Percentiles rank a stretch among this genome's conserved stretches.
These are phyloP conservation scores for Anacardium occidentale DNA, from an alignment of 345 rosid genomes.

Conservation along the genomic window DNA sequence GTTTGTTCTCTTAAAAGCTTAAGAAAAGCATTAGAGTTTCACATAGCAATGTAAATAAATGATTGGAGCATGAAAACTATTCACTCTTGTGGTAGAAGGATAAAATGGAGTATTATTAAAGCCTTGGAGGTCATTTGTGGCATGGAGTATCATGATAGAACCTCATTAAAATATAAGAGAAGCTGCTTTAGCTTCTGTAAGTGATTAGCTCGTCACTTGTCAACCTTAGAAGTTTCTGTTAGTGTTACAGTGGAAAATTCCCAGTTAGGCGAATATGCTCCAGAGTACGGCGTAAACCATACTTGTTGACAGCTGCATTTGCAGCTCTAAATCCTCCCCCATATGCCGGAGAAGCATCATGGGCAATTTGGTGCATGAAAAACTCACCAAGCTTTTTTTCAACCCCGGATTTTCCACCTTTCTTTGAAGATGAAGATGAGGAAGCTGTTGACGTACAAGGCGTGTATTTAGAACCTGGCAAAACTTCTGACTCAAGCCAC, in stretches of 20 bases:
- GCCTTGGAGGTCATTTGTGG: conserved; percentile 1
- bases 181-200: conserved; percentile 20
- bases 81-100: neutral
- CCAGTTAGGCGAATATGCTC: conserved; percentile 68
- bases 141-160: conserved; percentile 5
- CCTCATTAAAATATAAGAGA: conserved; percentile 32
- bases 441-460: conserved; percentile 60
- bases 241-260: conserved; percentile 58
- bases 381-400: conserved; percentile 86
- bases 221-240: neutral
- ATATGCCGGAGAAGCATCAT: conserved; percentile 84
- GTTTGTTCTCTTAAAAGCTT: neutral
- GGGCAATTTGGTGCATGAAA: conserved; percentile 78
- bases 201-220: conserved; percentile 15
- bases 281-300: conserved; percentile 67
- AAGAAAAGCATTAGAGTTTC: neutral
- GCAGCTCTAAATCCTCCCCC: conserved; percentile 86
- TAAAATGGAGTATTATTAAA: neutral
- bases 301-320: conserved; percentile 72
- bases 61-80: neutral
- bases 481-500: conserved; percentile 98
- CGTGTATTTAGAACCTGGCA: conserved; percentile 47
- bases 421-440: conserved; percentile 55
- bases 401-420: conserved; percentile 62
- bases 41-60: neutral